Base-by-base conservation (phyloP, 2,329 filamentous ascomycete genomes). In the Venturia asperata region DNA sequence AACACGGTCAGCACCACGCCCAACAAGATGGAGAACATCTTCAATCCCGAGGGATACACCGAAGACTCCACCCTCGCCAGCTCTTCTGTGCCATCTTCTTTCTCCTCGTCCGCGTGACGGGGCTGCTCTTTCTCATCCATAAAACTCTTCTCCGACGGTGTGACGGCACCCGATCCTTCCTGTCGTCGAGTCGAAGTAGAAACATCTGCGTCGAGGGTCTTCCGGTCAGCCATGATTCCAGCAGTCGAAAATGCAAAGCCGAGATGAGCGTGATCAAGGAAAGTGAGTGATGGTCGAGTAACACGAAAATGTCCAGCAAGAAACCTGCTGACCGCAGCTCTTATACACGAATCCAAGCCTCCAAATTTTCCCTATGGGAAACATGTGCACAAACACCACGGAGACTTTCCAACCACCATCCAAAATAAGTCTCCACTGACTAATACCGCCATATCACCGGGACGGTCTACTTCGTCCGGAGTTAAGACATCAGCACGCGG, bases 21-120 rank as follows among this genome's bases (percentile, higher is more conserved):
- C 4, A 67, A 19, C 15, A 67, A 6, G 42, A 67, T 67, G 10
- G 37, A 37, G n/a, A 62, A 21, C 19, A 67, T 49, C 43, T 67
- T 67, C 37, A 24, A 30, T 30, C 60, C 30, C 15, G 60, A 58
- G 13, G 66, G 66, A 64, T 67, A 67, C 17, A 41, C 15, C 5
- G 52, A 37, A 19, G 41, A 61, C 11, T 66, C 65, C 27, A 62
- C 56, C 21, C 37, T 55, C 17, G 62, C 43, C 19, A 67, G 45
- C 27, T 41, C 61, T 39, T 13, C 17, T 19, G 27, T 1, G n/a
- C 10, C 21, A 17, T 52, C 42, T 19, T 34, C 27, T 19, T 45
- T 65, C 11, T 61, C 52, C 27, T 65, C 65, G 19, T 66, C 55
- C 19, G 13, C 21, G 34, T 37, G 42, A 9, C n/a, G 37, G 15